Conservation (phyloP, 2,329 filamentous ascomycete species). For the Neofusicoccum sp. region DNA sequence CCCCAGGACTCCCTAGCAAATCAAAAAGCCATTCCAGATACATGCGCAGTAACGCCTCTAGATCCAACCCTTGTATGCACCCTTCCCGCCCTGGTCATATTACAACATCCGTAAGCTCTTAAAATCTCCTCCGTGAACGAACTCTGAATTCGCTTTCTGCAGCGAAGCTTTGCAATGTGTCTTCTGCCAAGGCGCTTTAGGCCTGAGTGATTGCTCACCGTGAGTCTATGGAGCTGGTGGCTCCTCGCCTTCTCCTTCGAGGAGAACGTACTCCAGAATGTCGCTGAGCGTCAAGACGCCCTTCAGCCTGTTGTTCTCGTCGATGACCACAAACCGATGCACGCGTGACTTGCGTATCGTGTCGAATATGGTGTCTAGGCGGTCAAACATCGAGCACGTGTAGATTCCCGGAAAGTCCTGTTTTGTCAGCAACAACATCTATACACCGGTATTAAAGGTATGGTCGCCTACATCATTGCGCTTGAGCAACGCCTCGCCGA, state of each 20-base stretch:
- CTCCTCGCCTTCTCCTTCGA: slow-evolving; percentile 70
- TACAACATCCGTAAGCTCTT: slow-evolving; percentile 7
- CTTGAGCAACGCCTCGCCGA: slow-evolving; percentile 87
- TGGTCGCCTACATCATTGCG: slow-evolving; percentile 66
- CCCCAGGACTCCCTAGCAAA: background rate
- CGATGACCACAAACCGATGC: slow-evolving; percentile 88
- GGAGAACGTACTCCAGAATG: slow-evolving; percentile 90
- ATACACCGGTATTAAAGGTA: background rate
- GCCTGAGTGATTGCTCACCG: background rate
- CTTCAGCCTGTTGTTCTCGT: slow-evolving; percentile 82
- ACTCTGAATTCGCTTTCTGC: background rate
- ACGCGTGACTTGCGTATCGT: slow-evolving; percentile 94
- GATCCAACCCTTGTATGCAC: slow-evolving; percentile 13
- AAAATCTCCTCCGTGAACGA: background rate
- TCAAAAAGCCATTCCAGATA: background rate
- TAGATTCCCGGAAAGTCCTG: slow-evolving; percentile 94
- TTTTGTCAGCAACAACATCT: slow-evolving; percentile 27
- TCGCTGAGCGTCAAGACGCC: slow-evolving; percentile 94
- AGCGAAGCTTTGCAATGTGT: background rate
- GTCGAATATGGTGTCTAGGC: slow-evolving; percentile 93
- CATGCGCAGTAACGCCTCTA: slow-evolving; percentile 17
- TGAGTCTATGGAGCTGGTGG: background rate
- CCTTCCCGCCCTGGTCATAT: background rate
- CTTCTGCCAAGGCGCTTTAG: background rate
- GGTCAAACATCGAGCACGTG: slow-evolving; percentile 88